Evolutionary conservation across 768 basidiomycete species (phyloP).

Genomic region (Cystofilobasidium bisporidii): DNA sequence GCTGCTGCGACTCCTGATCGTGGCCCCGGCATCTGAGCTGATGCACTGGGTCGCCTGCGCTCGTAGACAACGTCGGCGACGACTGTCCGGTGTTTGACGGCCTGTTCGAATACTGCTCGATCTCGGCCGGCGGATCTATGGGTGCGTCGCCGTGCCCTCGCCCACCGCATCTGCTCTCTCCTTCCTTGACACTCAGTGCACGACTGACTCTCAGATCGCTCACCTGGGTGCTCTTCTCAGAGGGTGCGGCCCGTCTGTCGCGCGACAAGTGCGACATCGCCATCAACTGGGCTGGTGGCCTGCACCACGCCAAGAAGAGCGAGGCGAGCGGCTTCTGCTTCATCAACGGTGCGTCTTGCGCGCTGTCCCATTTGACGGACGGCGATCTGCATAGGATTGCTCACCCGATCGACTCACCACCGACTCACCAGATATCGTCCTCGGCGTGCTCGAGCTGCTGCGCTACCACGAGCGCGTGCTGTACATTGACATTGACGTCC

Average conservation of each 20-base stretch:
- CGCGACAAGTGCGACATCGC: constrained; percentile 98
- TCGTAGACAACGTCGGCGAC: constrained; percentile 86
- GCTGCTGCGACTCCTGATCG: too few species aligned
- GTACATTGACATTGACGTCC: constrained; percentile 97
- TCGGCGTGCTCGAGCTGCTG: constrained; percentile 88
- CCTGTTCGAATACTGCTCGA: constrained; percentile 96
- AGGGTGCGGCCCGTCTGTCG: constrained; percentile 91
- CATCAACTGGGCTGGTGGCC: constrained; percentile 96
- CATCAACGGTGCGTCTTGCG: constrained; percentile 64
- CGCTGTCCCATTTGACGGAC: constrained; percentile 11
- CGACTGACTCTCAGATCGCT: not conserved
- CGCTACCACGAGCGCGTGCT: constrained; percentile 87
- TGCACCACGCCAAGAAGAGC: constrained; percentile 98
- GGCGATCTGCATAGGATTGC: too few species aligned
- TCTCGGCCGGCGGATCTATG: constrained; percentile 99
- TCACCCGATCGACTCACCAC: not conserved
- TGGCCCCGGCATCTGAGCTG: too few species aligned
- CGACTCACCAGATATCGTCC: constrained; percentile 72
- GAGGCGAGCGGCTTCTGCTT: constrained; percentile 99
- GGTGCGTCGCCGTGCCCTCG: constrained; percentile 48
- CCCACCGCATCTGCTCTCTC: not conserved
- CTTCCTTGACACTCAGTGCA: too few species aligned
- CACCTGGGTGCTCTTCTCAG: constrained; percentile 46
- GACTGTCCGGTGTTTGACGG: constrained; percentile 99
- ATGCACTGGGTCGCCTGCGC: not conserved